Evolutionary conservation across 805 yeast species (phyloP).

Genomic region (Yarrowia sp.): DNA sequence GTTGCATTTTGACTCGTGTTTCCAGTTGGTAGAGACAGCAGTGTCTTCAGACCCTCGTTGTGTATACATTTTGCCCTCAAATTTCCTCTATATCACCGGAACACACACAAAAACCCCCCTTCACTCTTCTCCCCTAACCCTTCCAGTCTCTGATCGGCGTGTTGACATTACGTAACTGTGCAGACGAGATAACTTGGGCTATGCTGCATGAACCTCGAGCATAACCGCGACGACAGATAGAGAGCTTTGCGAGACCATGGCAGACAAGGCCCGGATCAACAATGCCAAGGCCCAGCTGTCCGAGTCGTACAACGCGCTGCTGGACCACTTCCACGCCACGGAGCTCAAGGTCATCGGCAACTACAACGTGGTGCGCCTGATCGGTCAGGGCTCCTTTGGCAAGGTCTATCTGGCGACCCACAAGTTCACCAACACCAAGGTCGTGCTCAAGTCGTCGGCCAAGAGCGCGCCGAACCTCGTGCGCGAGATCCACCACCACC

Average conservation of each 20-base stretch:
- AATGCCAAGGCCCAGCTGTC: constrained; percentile 53
- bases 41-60: no score
- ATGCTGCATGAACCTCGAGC: not conserved
- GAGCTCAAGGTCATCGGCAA: constrained; percentile 72
- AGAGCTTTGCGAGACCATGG: constrained; percentile 4
- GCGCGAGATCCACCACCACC: constrained; percentile 83
- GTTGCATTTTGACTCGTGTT: not conserved
- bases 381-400: constrained; percentile 90
- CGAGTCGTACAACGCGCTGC: constrained; percentile 61
- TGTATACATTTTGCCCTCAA: no score
- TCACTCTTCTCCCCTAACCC: not conserved
- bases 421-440: constrained; percentile 65
- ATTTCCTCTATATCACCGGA: no score
- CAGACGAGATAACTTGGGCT: constrained; percentile 7
- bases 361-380: constrained; percentile 65
- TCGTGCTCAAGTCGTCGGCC: constrained; percentile 78
- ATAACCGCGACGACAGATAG: not conserved
- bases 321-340: constrained; percentile 45
- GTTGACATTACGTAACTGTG: not conserved
- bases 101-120: no score
- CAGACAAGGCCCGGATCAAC: constrained; percentile 39
- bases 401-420: constrained; percentile 85
- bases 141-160: no score
- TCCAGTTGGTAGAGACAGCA: not conserved
- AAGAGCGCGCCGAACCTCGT: constrained; percentile 81